Base-by-base conservation (phyloP, 164 flowering plant species). In the Nelumbo lutea region DNA sequence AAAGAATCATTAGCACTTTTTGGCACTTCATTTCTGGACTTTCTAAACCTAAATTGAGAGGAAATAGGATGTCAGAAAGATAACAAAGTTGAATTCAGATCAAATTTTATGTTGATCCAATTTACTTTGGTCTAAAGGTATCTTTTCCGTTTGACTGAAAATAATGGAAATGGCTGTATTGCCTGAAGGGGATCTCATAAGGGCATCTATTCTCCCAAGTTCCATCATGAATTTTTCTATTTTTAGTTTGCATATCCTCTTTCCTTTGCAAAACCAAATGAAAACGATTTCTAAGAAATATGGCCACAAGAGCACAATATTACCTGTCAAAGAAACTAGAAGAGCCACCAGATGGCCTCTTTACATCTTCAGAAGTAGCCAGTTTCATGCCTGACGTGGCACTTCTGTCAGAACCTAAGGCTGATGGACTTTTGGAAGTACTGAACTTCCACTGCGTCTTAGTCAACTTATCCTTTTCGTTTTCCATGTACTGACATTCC, bases 271-370 rank as follows among this genome's bases (percentile, higher is more conserved):
- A n/a, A n/a, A n/a, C n/a, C n/a, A n/a, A n/a, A n/a, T n/a, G n/a
- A n/a, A n/a, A n/a, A n/a, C n/a, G n/a, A n/a, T n/a, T n/a, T n/a
- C n/a, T n/a, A n/a, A 38, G n/a, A 64, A 40, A 45, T 14, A 57
- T 11, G 45, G 66, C 9, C n/a, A 56, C 14, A 2, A 64, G 41
- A 64, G 41, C 42, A 43, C 62, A 39, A 62, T 51, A n/a, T 2
- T 79, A 91, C 98, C 96, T 87, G 76, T 87, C 97, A 80, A 94
- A 91, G 85, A 88, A 94, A 80, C 61, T 83, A 44, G 68, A 52
- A 57, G 85, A 72, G 57, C 82, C 77, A 71, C 70, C 45, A 53
- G 86, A 72, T 15, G 73, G 73, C 82, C 80, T 87, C 76, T 81
- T 87, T 5, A 42, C 42, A 71, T 66, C 67, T 75, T 77, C 78